Base-by-base conservation (phyloP, 805 yeast species). In the Schizosaccharomyces japonicus region DNA sequence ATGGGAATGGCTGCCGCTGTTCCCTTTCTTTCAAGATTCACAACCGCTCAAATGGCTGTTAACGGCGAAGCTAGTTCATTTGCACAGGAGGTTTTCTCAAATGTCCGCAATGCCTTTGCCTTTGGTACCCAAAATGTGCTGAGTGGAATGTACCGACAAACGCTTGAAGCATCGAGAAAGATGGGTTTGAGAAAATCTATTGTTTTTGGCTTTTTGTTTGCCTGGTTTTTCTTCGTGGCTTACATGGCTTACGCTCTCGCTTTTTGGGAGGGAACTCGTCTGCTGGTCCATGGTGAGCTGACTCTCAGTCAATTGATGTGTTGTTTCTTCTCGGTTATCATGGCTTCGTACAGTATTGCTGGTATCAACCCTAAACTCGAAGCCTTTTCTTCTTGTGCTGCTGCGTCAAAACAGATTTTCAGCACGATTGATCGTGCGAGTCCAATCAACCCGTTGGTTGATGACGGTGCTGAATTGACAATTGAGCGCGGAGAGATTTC, bases 381-480 rank as follows among this genome's bases (percentile, higher is more conserved):
- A 47, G 57, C 58, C 39, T 52, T 67, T 17, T 59, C 60, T 17
- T 54, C 56, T 23, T 70, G 68, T 39, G 49, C 66, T 3, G 65
- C 67, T 2, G 64, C 69, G 5, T 66, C 63, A 25, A 52, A 60
- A 49, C 60, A 63, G 50, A 58, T 66, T 23, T 64, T 63, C 47
- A 66, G 66, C 31, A 62, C 70, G 4, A 66, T 66, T 48, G 66
- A 66, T 50, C 63, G 70, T 25, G 58, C 52, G 13, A 66, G 70
- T 1, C 53, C 54, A n/a, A 62, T 66, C 39, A 69, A 65, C 51
- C 49, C 63, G 5, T 54, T 55, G 10, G 50, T 54, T 17, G 56
- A 52, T 2, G 54, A 52, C 7, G 60, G 60, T 6, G 55, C 45
- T 7, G 52, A 51, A 2, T 50, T 49, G 10, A 49, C 49, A 3